Conservation (phyloP, 306 rosid species). For the Rubus parviflorus region DNA sequence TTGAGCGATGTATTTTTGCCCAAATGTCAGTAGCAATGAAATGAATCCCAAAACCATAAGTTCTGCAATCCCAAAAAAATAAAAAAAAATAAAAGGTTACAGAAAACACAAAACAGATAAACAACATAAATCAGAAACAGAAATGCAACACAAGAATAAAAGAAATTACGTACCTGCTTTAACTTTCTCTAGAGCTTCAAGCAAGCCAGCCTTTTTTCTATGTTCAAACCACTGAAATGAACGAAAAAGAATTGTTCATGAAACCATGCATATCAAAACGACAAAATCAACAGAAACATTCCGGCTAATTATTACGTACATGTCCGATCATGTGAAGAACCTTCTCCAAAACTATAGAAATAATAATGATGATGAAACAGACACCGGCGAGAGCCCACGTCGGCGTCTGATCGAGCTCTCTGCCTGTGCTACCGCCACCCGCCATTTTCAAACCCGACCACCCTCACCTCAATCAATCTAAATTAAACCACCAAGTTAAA, state of each 20-base stretch:
- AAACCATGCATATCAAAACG: background rate
- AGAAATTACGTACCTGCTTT: conserved; percentile 56
- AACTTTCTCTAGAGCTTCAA: conserved; percentile 89
- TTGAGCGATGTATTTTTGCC: conserved; percentile 64
- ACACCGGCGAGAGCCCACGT: conserved; percentile 93
- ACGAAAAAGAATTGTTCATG: background rate
- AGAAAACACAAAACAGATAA: too few relatives aligned
- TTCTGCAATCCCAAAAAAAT: conserved; percentile 49
- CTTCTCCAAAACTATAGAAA: conserved; percentile 73
- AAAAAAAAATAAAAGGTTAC: background rate
- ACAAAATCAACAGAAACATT: background rate
- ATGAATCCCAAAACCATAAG: conserved; percentile 97
- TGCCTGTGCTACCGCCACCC: conserved; percentile 43
- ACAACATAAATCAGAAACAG: background rate
- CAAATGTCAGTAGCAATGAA: conserved; percentile 80
- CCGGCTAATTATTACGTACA: conserved; percentile 32
- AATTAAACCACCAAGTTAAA: too few relatives aligned
- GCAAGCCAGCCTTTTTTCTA: conserved; percentile 63
- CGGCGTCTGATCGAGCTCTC: conserved; percentile 78
- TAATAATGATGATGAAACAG: conserved; percentile 65
- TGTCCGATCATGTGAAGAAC: conserved; percentile 56
- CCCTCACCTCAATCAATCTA: background rate
- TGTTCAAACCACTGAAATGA: conserved; percentile 52
- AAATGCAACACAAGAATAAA: background rate
- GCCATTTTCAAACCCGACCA: conserved; percentile 35